Percentiles rank a stretch among this genome's conserved stretches.
Conservation (phyloP, 352 stramenopile genomes). For the Phytopythium aichiense region DNA sequence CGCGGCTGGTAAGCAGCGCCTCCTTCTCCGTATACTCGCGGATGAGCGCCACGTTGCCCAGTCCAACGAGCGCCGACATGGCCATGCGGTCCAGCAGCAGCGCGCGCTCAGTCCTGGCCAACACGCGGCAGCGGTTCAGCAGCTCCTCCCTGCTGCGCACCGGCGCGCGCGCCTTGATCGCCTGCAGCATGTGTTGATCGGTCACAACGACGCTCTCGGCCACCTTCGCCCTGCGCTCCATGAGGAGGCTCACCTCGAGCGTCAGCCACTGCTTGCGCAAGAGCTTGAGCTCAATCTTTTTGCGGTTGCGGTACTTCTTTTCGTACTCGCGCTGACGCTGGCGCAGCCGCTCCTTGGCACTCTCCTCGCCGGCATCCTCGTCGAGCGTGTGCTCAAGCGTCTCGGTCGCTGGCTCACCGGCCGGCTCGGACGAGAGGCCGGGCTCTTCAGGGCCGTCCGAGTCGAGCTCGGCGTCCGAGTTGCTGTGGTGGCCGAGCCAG, state of each 20-base stretch:
- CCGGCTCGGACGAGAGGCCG: not conserved
- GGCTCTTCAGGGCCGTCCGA: not conserved
- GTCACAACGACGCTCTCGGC: not conserved
- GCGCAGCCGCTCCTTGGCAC: conserved; percentile 29
- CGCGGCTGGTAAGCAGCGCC: conserved; percentile 20
- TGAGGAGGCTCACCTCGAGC: conserved; percentile 24
- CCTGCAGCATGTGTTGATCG: not conserved
- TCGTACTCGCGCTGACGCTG: conserved; percentile 35
- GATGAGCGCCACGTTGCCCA: conserved; percentile 26
- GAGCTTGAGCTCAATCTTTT: conserved; percentile 29
- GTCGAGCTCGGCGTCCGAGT: not conserved
- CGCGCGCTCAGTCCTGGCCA: conserved; percentile 23
- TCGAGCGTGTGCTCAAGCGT: not conserved
- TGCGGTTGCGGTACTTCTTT: conserved; percentile 35
- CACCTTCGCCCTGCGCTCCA: not conserved
- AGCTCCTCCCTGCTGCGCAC: conserved; percentile 15
- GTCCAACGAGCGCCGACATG: conserved; percentile 17
- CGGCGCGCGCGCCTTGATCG: not conserved
- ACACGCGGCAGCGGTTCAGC: conserved; percentile 10
- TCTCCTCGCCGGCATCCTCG: not conserved
- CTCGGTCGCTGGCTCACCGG: not conserved
- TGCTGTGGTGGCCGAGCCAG: not conserved
- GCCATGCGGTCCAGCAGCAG: conserved; percentile 20
- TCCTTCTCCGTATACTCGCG: conserved; percentile 36
- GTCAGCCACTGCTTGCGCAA: conserved; percentile 25